Evolutionary conservation across 2,329 filamentous ascomycete species (phyloP).

Genomic region (Cytospora schulzeri): DNA sequence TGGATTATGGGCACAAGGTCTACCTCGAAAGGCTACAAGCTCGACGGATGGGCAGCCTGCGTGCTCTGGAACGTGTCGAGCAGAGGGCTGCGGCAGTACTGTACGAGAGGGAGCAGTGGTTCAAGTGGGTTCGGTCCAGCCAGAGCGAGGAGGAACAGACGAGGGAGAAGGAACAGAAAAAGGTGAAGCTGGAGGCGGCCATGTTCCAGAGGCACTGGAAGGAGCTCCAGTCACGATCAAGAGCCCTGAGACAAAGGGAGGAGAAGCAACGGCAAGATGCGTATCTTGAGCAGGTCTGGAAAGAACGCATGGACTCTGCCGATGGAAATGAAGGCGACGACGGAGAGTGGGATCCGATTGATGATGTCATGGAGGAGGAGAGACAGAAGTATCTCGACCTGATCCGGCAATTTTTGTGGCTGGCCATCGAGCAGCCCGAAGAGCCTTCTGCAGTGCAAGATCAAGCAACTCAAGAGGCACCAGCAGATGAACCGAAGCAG

Average conservation of each 20-base stretch:
- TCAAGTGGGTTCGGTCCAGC: constrained; percentile 46
- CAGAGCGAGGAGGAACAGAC: constrained; percentile 48
- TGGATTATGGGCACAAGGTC: constrained; percentile 38
- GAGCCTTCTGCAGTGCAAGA: constrained; percentile 24
- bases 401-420: constrained; percentile 49
- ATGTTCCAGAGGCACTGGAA: constrained; percentile 51
- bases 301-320: constrained; percentile 41
- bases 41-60: constrained; percentile 36
- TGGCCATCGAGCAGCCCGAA: constrained; percentile 33
- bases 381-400: constrained; percentile 46
- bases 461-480: background rate
- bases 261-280: constrained; percentile 45
- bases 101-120: constrained; percentile 51
- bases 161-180: constrained; percentile 51
- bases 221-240: constrained; percentile 44
- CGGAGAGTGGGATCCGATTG: constrained; percentile 51
- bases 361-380: constrained; percentile 49
- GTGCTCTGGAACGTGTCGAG: constrained; percentile 46
- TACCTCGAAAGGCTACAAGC: constrained; percentile 37
- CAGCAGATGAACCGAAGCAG: background rate
- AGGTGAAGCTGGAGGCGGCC: constrained; percentile 50
- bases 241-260: constrained; percentile 43
- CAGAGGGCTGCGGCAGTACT: constrained; percentile 46
- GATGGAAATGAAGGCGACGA: constrained; percentile 39
- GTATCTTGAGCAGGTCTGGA: constrained; percentile 46